A percentile compares a stretch with the other conserved stretches of the same genome.
These are phyloP conservation scores for Klebsormidium nitens DNA, from an alignment of 139 green algal species.

Conservation along the genomic window DNA sequence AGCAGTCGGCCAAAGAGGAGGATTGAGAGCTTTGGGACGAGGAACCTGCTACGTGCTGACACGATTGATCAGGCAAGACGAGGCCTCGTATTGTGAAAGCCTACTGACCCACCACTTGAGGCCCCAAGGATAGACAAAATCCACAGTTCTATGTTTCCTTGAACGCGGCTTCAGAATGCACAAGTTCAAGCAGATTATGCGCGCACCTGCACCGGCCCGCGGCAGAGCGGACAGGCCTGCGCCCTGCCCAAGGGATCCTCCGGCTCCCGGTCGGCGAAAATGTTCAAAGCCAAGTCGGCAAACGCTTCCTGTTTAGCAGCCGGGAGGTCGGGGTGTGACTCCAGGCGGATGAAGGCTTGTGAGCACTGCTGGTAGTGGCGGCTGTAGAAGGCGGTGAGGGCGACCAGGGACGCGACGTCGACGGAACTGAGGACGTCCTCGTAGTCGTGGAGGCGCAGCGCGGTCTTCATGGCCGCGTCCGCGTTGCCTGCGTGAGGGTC, in stretches of 20 bases:
- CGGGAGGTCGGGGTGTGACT: neutral
- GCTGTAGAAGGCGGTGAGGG: slow-evolving; percentile 64
- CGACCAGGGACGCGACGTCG: slow-evolving; percentile 63
- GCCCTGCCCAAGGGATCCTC: slow-evolving; percentile 48
- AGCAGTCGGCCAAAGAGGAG: too few species aligned
- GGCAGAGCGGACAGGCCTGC: neutral
- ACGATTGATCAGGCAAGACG: too few species aligned
- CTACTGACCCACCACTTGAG: neutral
- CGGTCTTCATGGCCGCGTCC: slow-evolving; percentile 61
- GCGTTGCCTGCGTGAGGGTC: slow-evolving; percentile 30
- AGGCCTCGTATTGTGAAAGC: too few species aligned
- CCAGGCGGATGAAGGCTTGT: slow-evolving; percentile 43
- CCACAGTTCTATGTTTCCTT: neutral
- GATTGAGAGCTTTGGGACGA: too few species aligned
- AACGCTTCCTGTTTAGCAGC: slow-evolving; percentile 42
- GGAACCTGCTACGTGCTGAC: too few species aligned
- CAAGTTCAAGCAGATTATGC: neutral
- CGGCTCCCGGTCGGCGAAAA: slow-evolving; percentile 64
- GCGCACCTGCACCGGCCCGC: neutral
- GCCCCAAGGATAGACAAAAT: neutral
- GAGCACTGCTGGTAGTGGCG: slow-evolving; percentile 63
- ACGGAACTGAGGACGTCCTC: slow-evolving; percentile 61
- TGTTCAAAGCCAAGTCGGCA: slow-evolving; percentile 62
- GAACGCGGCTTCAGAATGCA: neutral
- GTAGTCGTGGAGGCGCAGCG: slow-evolving; percentile 62